Evolutionary conservation across 177 flowering plant species (phyloP).

Genomic region (Tripterygium wilfordii): DNA sequence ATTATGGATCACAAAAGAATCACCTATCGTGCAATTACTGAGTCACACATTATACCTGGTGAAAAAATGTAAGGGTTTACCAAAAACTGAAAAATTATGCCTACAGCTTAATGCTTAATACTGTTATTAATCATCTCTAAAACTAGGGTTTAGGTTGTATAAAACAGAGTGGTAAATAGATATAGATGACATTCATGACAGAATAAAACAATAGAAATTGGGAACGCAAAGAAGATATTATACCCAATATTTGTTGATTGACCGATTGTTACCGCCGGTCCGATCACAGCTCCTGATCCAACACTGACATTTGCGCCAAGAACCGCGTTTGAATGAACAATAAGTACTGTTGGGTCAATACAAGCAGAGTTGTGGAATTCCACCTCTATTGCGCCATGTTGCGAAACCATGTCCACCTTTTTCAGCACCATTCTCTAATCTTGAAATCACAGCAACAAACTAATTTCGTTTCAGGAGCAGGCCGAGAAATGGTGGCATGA

Average conservation of each 20-base stretch:
- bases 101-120: too few species aligned
- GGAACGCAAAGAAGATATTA: constrained; percentile 2
- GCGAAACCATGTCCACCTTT: constrained; percentile 29
- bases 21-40: constrained; percentile 70
- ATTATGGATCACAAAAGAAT: constrained; percentile 65
- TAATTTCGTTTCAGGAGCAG: too few species aligned
- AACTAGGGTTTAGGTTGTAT: too few species aligned
- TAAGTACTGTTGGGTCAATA: constrained; percentile 51
- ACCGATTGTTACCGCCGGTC: constrained; percentile 66
- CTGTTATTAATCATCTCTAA: too few species aligned
- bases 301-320: constrained; percentile 55
- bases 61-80: constrained; percentile 7
- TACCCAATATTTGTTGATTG: constrained; percentile 79
- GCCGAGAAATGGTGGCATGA: too few species aligned
- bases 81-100: too few species aligned
- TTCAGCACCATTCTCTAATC: constrained; percentile 29
- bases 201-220: too few species aligned
- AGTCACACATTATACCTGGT: constrained; percentile 79
- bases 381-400: constrained; percentile 83
- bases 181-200: too few species aligned
- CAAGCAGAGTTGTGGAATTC: constrained; percentile 59
- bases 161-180: too few species aligned
- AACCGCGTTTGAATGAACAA: constrained; percentile 54
- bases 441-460: constrained; percentile 2
- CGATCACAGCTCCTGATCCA: constrained; percentile 77